Evolutionary conservation across 139 green algal genomes (phyloP).

Genomic region (Coccomyxa sp.): DNA sequence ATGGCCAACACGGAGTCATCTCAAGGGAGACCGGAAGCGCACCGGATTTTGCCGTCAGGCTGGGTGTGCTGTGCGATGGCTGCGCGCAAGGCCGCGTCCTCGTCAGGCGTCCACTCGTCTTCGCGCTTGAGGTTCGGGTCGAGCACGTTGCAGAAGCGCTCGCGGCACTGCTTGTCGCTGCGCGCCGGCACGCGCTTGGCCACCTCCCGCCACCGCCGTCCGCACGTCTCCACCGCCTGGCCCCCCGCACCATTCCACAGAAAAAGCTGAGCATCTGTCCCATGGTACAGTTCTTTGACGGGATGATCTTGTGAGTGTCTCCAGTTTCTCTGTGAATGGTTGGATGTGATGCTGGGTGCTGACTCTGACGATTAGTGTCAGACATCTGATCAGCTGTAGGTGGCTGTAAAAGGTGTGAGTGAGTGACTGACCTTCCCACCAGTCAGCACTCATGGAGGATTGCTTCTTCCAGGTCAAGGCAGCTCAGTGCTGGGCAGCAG

Average conservation of each 20-base stretch:
- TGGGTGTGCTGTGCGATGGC: background rate
- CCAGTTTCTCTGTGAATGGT: background rate
- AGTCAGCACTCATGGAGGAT: too few species aligned
- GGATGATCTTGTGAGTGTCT: background rate
- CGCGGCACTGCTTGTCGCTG: conserved; percentile 17
- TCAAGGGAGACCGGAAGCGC: background rate
- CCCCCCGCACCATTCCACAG: background rate
- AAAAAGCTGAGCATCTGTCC: background rate
- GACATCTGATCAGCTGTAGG: too few species aligned
- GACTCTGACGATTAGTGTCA: background rate
- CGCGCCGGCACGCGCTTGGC: conserved; percentile 5
- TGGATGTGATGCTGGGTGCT: background rate
- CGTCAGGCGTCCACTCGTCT: background rate
- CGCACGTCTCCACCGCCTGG: conserved; percentile 12
- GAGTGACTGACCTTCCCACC: too few species aligned
- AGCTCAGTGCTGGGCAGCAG: too few species aligned
- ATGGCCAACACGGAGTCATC: too few species aligned
- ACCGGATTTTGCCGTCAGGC: conserved; percentile 6
- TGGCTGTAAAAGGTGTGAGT: too few species aligned
- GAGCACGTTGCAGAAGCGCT: conserved; percentile 19
- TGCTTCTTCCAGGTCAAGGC: too few species aligned
- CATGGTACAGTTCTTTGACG: too few species aligned
- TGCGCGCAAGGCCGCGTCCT: background rate
- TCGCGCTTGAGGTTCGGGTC: conserved; percentile 10
- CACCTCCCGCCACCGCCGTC: conserved; percentile 6